Evolutionary conservation across 192 early-diverging fungal species (phyloP).

Genomic region (Phycomyces blakesleeanus): DNA sequence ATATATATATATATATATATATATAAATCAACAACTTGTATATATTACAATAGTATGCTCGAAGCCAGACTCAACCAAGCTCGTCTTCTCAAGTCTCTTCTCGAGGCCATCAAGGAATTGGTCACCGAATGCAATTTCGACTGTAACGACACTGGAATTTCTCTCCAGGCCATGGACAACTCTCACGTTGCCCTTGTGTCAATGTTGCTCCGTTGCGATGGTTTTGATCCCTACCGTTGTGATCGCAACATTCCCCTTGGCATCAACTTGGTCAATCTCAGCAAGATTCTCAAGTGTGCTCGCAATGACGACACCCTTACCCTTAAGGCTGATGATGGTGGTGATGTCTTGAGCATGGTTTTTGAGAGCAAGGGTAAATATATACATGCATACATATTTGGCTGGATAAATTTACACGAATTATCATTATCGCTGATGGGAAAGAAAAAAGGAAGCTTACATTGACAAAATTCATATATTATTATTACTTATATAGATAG

Average conservation of each 20-base stretch:
- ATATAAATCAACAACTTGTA: no score
- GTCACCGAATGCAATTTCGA: constrained; percentile 98
- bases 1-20: no score
- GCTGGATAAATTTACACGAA: no score
- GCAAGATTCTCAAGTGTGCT: constrained; percentile 93
- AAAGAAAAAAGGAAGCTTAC: no score
- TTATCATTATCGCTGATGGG: no score
- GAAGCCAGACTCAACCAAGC: constrained; percentile 89
- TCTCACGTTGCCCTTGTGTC: constrained; percentile 94
- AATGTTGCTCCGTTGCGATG: constrained; percentile 74
- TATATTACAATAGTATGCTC: constrained; percentile 58
- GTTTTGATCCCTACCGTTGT: constrained; percentile 86
- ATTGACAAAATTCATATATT: no score
- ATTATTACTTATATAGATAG: constrained; percentile 35
- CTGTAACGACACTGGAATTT: constrained; percentile 91
- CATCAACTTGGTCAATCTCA: constrained; percentile 78
- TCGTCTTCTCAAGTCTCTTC: constrained; percentile 86
- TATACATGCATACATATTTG: no score
- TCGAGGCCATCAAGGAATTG: constrained; percentile 97
- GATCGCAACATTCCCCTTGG: constrained; percentile 89
- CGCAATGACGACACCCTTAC: constrained; percentile 90
- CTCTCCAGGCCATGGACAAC: constrained; percentile 98
- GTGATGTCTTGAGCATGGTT: constrained; percentile 73
- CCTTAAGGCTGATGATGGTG: constrained; percentile 85
- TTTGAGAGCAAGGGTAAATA: constrained; percentile 64